phyloP scores from a whole-genome alignment of 83 land plant species.

The Thuja plicata region DNA sequence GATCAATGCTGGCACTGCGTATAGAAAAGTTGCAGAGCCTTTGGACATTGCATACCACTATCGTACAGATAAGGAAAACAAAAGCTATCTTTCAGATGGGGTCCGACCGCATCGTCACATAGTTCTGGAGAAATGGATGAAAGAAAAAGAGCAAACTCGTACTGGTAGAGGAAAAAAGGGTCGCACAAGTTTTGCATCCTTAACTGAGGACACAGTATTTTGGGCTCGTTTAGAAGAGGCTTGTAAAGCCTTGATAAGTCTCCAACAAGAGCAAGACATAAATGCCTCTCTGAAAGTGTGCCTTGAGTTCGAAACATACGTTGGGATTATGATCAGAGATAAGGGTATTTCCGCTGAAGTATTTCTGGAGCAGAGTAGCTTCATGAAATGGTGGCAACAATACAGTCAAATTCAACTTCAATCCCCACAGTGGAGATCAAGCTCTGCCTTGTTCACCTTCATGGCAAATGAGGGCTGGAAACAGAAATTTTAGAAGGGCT shows the following conservation, averaged over 20 bases:
- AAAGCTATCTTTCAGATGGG: constrained; percentile 36
- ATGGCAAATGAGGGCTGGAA: neutral
- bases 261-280: neutral
- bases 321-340: constrained; percentile 11
- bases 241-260: neutral
- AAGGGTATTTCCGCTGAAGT: constrained; percentile 28
- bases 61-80: constrained; percentile 43
- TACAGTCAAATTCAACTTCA: neutral
- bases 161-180: neutral
- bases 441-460: neutral
- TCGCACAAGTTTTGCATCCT: neutral
- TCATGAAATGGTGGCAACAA: constrained; percentile 53
- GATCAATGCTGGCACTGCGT: constrained; percentile 49
- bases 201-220: constrained; percentile 38
- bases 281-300: neutral
- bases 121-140: constrained; percentile 46
- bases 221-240: constrained; percentile 66
- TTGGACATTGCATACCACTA: constrained; percentile 72
- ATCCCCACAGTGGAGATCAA: neutral
- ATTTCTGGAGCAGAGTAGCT: constrained; percentile 41
- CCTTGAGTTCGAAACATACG: constrained; percentile 26
- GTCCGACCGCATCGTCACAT: constrained; percentile 52
- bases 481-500: neutral
- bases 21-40: constrained; percentile 56
- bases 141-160: constrained; percentile 14